Evolutionary conservation across 768 basidiomycete genomes (phyloP).

Genomic region (Podaxis pistillaris): DNA sequence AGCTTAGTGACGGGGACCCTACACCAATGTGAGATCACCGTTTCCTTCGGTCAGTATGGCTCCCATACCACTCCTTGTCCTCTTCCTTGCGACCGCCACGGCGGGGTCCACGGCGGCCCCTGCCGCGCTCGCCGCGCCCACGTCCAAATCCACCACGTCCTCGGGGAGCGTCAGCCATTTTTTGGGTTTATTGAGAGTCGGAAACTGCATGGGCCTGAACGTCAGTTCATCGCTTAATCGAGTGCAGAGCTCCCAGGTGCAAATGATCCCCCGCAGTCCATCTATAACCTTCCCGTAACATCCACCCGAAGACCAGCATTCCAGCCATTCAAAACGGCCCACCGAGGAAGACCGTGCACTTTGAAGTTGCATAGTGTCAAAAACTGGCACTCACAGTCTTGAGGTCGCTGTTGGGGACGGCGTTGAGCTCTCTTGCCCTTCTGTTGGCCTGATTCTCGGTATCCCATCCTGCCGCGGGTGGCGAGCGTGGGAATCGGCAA

Average conservation of each 20-base stretch:
- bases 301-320: slow-evolving; percentile 40
- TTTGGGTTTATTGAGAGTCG: slow-evolving; percentile 25
- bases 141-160: slow-evolving; percentile 79
- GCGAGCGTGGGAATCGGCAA: slow-evolving; percentile 16
- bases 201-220: slow-evolving; percentile 7
- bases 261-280: background rate
- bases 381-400: slow-evolving; percentile 36
- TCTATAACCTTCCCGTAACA: slow-evolving; percentile 28
- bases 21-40: slow-evolving; percentile 2
- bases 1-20: slow-evolving; percentile 99
- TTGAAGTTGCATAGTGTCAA: slow-evolving; percentile 4
- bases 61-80: slow-evolving; percentile 94
- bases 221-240: background rate
- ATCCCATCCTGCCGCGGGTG: background rate
- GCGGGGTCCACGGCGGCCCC: slow-evolving; percentile 86
- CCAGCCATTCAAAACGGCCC: background rate
- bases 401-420: slow-evolving; percentile 37
- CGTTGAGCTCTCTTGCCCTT: slow-evolving; percentile 27
- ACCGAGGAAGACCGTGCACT: slow-evolving; percentile 2
- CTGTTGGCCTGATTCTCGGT: slow-evolving; percentile 15
- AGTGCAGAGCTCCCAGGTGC: background rate
- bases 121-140: slow-evolving; percentile 89
- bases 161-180: slow-evolving; percentile 80
- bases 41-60: background rate
- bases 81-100: slow-evolving; percentile 99